Base-by-base conservation (phyloP, 2,329 filamentous ascomycete species). In the Claviceps quebecensis region DNA sequence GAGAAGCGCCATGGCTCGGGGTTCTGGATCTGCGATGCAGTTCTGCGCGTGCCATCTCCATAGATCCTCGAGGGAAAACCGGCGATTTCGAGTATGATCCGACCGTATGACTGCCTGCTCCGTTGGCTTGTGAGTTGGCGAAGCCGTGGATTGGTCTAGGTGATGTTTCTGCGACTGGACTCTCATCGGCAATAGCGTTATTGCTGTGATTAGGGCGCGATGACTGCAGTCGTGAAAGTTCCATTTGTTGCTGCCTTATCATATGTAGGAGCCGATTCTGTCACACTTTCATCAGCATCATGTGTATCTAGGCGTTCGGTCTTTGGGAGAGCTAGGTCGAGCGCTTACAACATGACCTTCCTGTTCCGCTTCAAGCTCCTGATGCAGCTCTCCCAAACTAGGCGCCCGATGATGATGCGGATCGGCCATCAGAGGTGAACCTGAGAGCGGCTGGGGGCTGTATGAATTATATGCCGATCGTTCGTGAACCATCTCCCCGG, bases 321-420 rank as follows among this genome's bases (percentile, higher is more conserved):
- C 6, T 17, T 43, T 11, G 9, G 11, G 9, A 11, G 43, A 43
- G 37, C 17, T 48, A n/a, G 26, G 16, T 13, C 43, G 34, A 39
- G 6, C 19, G 67, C 77, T 48, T 70, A 84, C 81, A 56, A 89
- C 85, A 67, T 88, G 84, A 23, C 80, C 83, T 61, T 89, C 85
- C 63, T 88, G 84, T 67, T 89, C 85, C 50, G 81, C 84, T 65
- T 89, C 85, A 1, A 89, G 72, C 66, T 88, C 83, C 62, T 89
- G 85, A 58, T 89, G 84, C 43, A 89, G 76, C 65, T 88, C 84
- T 17, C 85, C 85, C 55, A 89, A 66, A 62, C 84, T 88, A 2
- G 84, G 84, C 0, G 82, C 70, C 47, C 85, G 74, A 57, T 80
- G 77, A 60, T 86, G 83, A 57, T 80, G 75, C 16, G 80, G 77